Evolutionary conservation across 164 flowering plant genomes (phyloP), one percentile per base, ranked within the genome.

Genomic region (Vitis rotundifolia): DNA sequence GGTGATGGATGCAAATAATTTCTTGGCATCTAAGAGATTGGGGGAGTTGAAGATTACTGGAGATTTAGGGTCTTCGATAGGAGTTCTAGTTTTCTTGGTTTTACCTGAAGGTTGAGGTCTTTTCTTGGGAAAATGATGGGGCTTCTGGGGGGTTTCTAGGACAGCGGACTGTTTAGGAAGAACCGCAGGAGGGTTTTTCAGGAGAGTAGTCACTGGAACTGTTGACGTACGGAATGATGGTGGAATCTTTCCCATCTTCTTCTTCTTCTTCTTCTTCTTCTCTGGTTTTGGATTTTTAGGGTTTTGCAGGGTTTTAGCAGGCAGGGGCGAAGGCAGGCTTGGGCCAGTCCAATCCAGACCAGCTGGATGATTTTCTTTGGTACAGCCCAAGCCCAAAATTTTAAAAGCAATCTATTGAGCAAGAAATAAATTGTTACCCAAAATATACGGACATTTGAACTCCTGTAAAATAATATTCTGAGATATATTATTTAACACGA

Each of bases 21-120:
- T 71, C 76, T 84, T 88, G 66, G 98, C 97, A 22, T 82, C 87
- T 2, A 87, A 66, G 70, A 92, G 86, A 54, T 44, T 66, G 5
- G 92, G 78, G 61, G 98, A 84, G 5, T 56, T 73, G 82, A 88
- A 87, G 9, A 61, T 13, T 60, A 69, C 66, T 1, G 15, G 60
- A 4, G 65, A 11, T n/a, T 57, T 37, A 8, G 75, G 71, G 19
- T 6, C 7, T 37, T 37, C 44, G n/a, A 15, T 37, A 58, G 63
- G 5, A 69, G 66, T 31, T 52, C 28, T 59, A 29, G 70, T 47
- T 74, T 75, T 62, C 55, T 44, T 67, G 37, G 73, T 49, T 66
- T 56, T 61, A 15, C 28, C 19, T 51, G 74, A 64, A 26, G 22
- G 54, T 59, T 66, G 49, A 26, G 71, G 19, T 44, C 49, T 5